Evolutionary conservation across 495 filamentous ascomycete species (phyloP).

Genomic region (Stereocaulon alpinum): DNA sequence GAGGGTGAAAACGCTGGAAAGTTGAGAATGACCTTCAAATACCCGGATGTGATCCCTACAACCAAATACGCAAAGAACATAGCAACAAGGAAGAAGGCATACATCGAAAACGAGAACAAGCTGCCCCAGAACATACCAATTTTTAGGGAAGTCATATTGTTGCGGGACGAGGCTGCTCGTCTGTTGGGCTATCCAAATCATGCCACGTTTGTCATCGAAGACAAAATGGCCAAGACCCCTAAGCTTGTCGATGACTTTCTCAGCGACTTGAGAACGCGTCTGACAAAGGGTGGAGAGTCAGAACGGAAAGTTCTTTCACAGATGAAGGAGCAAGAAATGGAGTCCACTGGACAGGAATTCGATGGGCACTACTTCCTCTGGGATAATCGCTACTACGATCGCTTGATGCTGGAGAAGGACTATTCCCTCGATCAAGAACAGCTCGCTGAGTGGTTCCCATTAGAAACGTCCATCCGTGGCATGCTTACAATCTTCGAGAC

Average conservation of each 20-base stretch:
- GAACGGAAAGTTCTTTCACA: constrained; percentile 63
- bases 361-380: constrained; percentile 82
- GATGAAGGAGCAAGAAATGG: constrained; percentile 71
- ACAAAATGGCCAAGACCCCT: constrained; percentile 94
- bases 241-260: constrained; percentile 80
- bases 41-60: constrained; percentile 57
- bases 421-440: constrained; percentile 79
- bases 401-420: constrained; percentile 84
- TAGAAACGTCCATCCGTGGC: constrained; percentile 69
- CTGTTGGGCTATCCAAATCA: constrained; percentile 87
- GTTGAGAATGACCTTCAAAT: constrained; percentile 56
- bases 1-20: constrained; percentile 59
- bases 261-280: constrained; percentile 60
- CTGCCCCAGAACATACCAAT: constrained; percentile 76
- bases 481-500: constrained; percentile 95
- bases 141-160: constrained; percentile 75
- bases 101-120: constrained; percentile 64
- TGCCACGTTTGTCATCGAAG: constrained; percentile 82
- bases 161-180: constrained; percentile 88
- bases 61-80: constrained; percentile 52
- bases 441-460: constrained; percentile 90
- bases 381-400: constrained; percentile 83
- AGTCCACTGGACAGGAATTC: constrained; percentile 38
- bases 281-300: constrained; percentile 65
- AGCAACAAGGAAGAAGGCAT: constrained; percentile 46